phyloP scores from a whole-genome alignment of 306 rosid species.

The Lathyrus aphaca region DNA sequence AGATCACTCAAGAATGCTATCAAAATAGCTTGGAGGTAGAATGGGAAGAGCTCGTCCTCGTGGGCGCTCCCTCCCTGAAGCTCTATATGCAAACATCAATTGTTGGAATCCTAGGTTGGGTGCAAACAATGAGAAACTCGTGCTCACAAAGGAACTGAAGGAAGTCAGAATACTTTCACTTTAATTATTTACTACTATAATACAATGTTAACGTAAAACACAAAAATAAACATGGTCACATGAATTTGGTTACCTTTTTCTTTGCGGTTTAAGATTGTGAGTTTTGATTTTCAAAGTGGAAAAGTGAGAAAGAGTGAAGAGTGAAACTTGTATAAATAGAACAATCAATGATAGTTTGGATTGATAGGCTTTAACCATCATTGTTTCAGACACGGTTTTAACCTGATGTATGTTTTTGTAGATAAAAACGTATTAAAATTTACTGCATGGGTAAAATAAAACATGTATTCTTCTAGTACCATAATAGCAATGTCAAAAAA shows the following conservation, averaged over 20 bases:
- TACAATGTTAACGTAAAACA: not conserved
- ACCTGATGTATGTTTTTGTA: constrained; percentile 2
- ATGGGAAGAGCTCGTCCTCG: too few species aligned
- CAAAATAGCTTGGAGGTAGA: too few species aligned
- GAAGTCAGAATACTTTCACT: too few species aligned
- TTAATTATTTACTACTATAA: too few species aligned
- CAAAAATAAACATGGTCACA: not conserved
- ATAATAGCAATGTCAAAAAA: constrained; percentile 1
- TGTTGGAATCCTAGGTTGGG: too few species aligned
- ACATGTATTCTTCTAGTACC: not conserved
- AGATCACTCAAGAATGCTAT: too few species aligned
- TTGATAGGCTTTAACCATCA: constrained; percentile 46
- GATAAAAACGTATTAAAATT: constrained; percentile 1
- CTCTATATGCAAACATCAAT: too few species aligned
- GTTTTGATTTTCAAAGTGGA: not conserved
- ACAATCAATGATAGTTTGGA: constrained; percentile 9
- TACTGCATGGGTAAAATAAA: constrained; percentile 27
- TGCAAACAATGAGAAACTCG: too few species aligned
- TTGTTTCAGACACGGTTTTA: constrained; percentile 30
- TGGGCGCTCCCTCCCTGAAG: too few species aligned
- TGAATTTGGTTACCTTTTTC: constrained; percentile 23
- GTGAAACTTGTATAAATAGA: constrained; percentile 36
- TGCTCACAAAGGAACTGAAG: too few species aligned
- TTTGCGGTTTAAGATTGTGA: not conserved
- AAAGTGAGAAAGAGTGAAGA: constrained; percentile 24